Percentiles rank a stretch among this genome's conserved stretches.
Conservation (phyloP, 805 yeast species). For the Sporopachydermia quercuum region DNA sequence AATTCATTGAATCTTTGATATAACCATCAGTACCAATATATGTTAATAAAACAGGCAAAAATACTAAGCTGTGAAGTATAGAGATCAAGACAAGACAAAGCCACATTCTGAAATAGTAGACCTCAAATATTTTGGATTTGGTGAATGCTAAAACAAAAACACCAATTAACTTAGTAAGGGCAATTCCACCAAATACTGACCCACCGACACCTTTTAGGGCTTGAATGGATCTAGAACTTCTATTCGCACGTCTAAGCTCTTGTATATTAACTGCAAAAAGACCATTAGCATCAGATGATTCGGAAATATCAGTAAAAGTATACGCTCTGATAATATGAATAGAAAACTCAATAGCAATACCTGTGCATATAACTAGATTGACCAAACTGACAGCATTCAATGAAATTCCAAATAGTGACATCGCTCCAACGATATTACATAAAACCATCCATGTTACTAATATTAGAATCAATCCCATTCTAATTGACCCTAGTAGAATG, state of each 20-base stretch:
- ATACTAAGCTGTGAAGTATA: constrained; percentile 59
- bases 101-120: constrained; percentile 95
- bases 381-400: constrained; percentile 85
- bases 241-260: constrained; percentile 13
- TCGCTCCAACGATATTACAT: constrained; percentile 62
- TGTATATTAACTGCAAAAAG: constrained; percentile 6
- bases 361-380: constrained; percentile 81
- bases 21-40: constrained; percentile 47
- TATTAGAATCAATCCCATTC: constrained; percentile 41
- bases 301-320: constrained; percentile 27
- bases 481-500: constrained; percentile 49
- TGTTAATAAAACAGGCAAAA: constrained; percentile 64
- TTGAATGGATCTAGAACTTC: constrained; percentile 27
- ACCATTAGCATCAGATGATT: background rate
- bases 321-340: constrained; percentile 76
- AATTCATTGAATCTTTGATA: constrained; percentile 10
- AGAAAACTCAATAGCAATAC: constrained; percentile 88
- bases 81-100: constrained; percentile 61
- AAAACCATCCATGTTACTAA: constrained; percentile 49
- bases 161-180: constrained; percentile 81
- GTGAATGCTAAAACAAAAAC: constrained; percentile 79
- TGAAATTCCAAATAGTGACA: constrained; percentile 61
- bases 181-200: constrained; percentile 80
- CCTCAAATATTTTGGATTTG: constrained; percentile 71
- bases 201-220: constrained; percentile 76